Evolutionary conservation across 495 filamentous ascomycete genomes (phyloP), one percentile per base, ranked within the genome.

Genomic region (Penicillium alfredii): DNA sequence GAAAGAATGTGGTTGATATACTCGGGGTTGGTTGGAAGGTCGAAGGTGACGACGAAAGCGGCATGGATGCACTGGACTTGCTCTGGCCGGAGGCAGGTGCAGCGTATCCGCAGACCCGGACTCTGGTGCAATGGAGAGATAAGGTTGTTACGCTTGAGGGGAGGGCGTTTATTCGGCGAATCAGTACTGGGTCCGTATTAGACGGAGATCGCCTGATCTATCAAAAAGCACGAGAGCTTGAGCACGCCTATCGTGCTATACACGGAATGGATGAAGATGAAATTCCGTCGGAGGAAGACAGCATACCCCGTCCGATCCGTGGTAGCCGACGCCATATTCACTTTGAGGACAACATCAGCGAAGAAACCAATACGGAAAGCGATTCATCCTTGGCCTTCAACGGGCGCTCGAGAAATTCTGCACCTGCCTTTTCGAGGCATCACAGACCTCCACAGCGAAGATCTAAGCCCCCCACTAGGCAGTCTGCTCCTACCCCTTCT

Each of bases 101-200:
- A 35, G 23, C 14, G 15, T 58, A 52, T 44, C 51, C 35, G 32
- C 25, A 55, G 15, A 58, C 51, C 16, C 39, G 45, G 19, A 30
- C 37, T 17, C 27, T 55, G 7, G 33, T 58, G 6, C 31, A 44
- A 43, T 58, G 38, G 51, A 54, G 33, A 30, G 55, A 58, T 30
- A 35, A 43, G 15, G 12, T 15, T 6, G 26, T 30, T 12, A 50
- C 42, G 9, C 30, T 58, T 5, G 45, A 58, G 37, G 33, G 35
- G 17, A 33, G 45, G 19, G 7, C 34, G 19, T 58, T 58, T 16
- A 37, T 52, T 36, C 40, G 45, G 12, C 40, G 40, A 39, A 47
- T 54, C 6, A 40, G 19, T 12, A 38, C 25, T 18, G 40, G 44
- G 30, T 46, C 34, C 3, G 7, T 27, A 6, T 25, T 48, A 10